Percentiles rank a stretch among this genome's conserved stretches.
Evolutionary conservation across 1,284 basidiomycete genomes (phyloP).

Genomic region (Tylopilus sp.): DNA sequence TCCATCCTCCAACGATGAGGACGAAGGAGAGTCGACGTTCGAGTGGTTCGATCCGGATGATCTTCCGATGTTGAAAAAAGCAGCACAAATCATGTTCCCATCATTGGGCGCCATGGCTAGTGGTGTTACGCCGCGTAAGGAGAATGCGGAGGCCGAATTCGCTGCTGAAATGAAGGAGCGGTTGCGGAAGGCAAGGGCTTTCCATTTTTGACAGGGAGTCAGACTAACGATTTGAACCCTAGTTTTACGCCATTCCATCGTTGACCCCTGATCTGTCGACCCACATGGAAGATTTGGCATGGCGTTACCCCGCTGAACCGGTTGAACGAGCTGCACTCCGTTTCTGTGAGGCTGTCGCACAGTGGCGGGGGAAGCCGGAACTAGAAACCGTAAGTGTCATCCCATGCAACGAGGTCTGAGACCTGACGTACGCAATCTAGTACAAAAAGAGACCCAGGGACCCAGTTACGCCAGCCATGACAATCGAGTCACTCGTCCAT

Average conservation of each 20-base stretch:
- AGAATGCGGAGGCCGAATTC: slow-evolving; percentile 59
- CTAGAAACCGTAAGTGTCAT: slow-evolving; percentile 58
- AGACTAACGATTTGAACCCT: slow-evolving; percentile 12
- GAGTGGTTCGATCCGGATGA: slow-evolving; percentile 70
- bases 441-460: slow-evolving; percentile 49
- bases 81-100: slow-evolving; percentile 65
- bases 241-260: slow-evolving; percentile 71
- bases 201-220: background rate
- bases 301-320: slow-evolving; percentile 75
- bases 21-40: slow-evolving; percentile 43
- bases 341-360: slow-evolving; percentile 72
- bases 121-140: slow-evolving; percentile 27
- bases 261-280: slow-evolving; percentile 68
- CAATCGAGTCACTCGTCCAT: slow-evolving; percentile 59
- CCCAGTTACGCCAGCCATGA: slow-evolving; percentile 40
- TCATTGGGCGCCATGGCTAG: slow-evolving; percentile 37
- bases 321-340: slow-evolving; percentile 69
- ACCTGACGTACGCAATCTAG: slow-evolving; percentile 33
- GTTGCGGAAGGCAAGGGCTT: slow-evolving; percentile 53
- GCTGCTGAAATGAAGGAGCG: slow-evolving; percentile 63
- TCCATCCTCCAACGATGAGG: slow-evolving; percentile 19
- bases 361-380: slow-evolving; percentile 77
- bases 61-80: slow-evolving; percentile 60
- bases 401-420: background rate
- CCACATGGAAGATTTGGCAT: slow-evolving; percentile 74